Percentiles rank a stretch among this genome's conserved stretches.
phyloP scores from a whole-genome alignment of 495 filamentous ascomycete genomes.

The Hyphodiscus hymeniophilus region DNA sequence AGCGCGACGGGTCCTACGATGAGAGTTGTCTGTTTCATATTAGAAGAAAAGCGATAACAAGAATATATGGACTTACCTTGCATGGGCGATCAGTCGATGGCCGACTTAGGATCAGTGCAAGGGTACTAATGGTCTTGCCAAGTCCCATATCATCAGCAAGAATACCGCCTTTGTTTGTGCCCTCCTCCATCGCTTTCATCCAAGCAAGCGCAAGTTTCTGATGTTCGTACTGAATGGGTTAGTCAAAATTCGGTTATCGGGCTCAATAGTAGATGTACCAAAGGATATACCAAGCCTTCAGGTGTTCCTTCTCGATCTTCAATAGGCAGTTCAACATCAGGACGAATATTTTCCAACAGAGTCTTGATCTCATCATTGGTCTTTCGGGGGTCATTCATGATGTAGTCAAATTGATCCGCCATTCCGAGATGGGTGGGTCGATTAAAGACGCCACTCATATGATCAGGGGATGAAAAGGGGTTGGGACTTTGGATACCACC shows the following conservation, averaged over 20 bases:
- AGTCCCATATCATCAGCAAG: conserved; percentile 93
- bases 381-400: conserved; percentile 46
- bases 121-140: conserved; percentile 86
- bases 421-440: conserved; percentile 16
- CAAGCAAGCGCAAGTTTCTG: conserved; percentile 78
- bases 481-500: too few species aligned
- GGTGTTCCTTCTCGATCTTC: conserved; percentile 68
- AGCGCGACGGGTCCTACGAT: conserved; percentile 84
- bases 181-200: conserved; percentile 76
- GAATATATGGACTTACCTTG: conserved; percentile 25
- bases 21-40: conserved; percentile 56
- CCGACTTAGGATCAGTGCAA: conserved; percentile 74
- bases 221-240: conserved; percentile 49
- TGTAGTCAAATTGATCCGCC: conserved; percentile 29
- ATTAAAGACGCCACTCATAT: conserved; percentile 4
- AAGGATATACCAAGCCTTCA: conserved; percentile 53
- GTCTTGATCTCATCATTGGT: conserved; percentile 57
- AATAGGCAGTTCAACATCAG: conserved; percentile 59
- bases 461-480: not conserved
- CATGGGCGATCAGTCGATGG: conserved; percentile 51
- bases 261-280: conserved; percentile 24
- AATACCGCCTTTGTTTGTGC: conserved; percentile 72
- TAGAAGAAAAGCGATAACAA: conserved; percentile 9
- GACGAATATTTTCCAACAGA: conserved; percentile 63
- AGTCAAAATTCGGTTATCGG: not conserved